phyloP scores from a whole-genome alignment of 116 monocot species.

The Phalaenopsis hybrid region DNA sequence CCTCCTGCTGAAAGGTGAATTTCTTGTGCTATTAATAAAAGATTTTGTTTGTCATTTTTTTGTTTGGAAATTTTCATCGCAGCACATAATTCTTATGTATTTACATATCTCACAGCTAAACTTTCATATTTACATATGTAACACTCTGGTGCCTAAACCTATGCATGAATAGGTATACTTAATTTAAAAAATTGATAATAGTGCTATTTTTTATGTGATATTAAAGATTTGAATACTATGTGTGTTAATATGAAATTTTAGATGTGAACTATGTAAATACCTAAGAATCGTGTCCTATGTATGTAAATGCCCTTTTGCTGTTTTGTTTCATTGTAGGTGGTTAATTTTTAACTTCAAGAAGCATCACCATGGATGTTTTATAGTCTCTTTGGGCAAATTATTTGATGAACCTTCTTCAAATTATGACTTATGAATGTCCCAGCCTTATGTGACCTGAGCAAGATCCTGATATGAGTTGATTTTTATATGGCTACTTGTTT shows the following conservation, averaged over 20 bases:
- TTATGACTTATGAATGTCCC: background rate
- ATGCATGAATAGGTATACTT: too few species aligned
- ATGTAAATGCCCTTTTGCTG: background rate
- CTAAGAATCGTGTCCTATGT: too few species aligned
- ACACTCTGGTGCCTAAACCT: too few species aligned
- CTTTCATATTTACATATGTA: background rate
- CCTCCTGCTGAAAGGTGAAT: background rate
- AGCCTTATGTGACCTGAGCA: background rate
- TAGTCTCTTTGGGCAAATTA: background rate
- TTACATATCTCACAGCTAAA: too few species aligned
- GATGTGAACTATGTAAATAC: too few species aligned
- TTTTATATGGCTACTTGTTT: background rate
- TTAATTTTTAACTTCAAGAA: background rate
- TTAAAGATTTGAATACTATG: too few species aligned
- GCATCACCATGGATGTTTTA: background rate
- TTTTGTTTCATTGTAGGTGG: background rate
- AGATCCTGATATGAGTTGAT: background rate
- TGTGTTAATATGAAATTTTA: too few species aligned
- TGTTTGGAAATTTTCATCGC: too few species aligned
- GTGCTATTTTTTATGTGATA: too few species aligned
- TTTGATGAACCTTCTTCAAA: background rate
- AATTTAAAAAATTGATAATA: too few species aligned
- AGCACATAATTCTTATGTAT: too few species aligned
- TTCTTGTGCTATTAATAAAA: background rate
- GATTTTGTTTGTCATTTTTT: background rate